Conservation (phyloP, 2,329 filamentous ascomycete genomes). For the Cercospora sp. region DNA sequence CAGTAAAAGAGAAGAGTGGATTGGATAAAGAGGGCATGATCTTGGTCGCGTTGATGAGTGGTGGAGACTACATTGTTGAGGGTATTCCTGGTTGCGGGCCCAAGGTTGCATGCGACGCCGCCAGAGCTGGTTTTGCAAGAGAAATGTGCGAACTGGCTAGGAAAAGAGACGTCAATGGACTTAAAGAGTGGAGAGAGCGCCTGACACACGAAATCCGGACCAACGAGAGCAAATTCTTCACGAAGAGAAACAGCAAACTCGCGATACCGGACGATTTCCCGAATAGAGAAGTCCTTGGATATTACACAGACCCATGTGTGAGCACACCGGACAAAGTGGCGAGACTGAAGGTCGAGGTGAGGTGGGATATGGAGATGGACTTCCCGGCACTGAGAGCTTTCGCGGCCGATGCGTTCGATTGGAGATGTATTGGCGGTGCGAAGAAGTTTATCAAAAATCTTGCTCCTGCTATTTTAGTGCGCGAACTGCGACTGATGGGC, state of each 20-base stretch:
- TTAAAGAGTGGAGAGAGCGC: constrained; percentile 69
- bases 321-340: constrained; percentile 62
- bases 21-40: constrained; percentile 89
- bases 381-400: constrained; percentile 70
- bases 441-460: constrained; percentile 81
- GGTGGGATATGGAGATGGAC: constrained; percentile 66
- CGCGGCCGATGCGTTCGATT: constrained; percentile 77
- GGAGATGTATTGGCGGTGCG: constrained; percentile 75
- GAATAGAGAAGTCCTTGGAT: constrained; percentile 72
- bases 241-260: constrained; percentile 70
- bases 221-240: constrained; percentile 81
- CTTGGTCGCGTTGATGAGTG: constrained; percentile 88
- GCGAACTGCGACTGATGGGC: constrained; percentile 51
- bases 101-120: constrained; percentile 86
- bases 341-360: constrained; percentile 54
- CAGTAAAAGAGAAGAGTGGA: constrained; percentile 57
- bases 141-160: constrained; percentile 66
- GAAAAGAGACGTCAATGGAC: constrained; percentile 57
- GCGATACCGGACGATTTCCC: constrained; percentile 80
- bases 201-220: constrained; percentile 75
- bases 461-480: constrained; percentile 71
- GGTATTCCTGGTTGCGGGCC: constrained; percentile 85
- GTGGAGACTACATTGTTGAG: constrained; percentile 88
- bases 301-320: constrained; percentile 84
- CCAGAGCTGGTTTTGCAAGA: constrained; percentile 79